Percentiles rank a stretch among this genome's conserved stretches.
Conservation (phyloP, 495 filamentous ascomycete species). For the Penicillium angulare region DNA sequence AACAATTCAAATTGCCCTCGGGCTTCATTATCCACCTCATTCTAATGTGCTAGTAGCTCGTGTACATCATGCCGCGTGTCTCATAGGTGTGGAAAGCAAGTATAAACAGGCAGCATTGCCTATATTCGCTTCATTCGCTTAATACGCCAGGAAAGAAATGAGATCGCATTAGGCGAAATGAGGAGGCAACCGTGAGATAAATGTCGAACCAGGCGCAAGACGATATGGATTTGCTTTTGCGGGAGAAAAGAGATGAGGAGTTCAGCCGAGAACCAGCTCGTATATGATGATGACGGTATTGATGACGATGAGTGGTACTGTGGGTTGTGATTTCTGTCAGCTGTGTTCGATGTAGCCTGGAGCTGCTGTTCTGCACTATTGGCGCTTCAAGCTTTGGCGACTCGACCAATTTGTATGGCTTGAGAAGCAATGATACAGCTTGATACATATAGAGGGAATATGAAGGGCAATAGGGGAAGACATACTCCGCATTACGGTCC, state of each 20-base stretch:
- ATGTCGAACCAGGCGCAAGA: too few species aligned
- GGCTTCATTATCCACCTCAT: not conserved
- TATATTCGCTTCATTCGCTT: conserved; percentile 5
- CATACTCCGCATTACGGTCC: conserved; percentile 94
- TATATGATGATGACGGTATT: conserved; percentile 90
- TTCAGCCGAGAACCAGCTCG: conserved; percentile 82
- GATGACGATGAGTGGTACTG: conserved; percentile 91
- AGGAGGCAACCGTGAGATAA: too few species aligned
- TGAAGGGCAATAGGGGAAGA: conserved; percentile 14
- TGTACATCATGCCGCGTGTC: conserved; percentile 10
- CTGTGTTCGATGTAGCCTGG: not conserved
- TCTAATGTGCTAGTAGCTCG: conserved; percentile 11
- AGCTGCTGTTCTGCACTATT: not conserved
- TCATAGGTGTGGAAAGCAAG: not conserved
- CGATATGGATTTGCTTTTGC: not conserved
- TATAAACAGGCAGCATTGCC: not conserved
- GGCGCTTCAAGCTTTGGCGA: not conserved
- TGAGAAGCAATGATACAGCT: too few species aligned
- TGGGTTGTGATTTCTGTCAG: conserved; percentile 9
- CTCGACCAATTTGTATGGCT: too few species aligned
- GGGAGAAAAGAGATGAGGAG: not conserved
- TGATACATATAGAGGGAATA: not conserved
- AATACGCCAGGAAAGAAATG: not conserved
- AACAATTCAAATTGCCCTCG: not conserved
- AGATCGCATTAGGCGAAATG: too few species aligned